Evolutionary conservation across 2,329 filamentous ascomycete genomes (phyloP), one percentile per base, ranked within the genome.

Genomic region (Colletotrichum eleusines): DNA sequence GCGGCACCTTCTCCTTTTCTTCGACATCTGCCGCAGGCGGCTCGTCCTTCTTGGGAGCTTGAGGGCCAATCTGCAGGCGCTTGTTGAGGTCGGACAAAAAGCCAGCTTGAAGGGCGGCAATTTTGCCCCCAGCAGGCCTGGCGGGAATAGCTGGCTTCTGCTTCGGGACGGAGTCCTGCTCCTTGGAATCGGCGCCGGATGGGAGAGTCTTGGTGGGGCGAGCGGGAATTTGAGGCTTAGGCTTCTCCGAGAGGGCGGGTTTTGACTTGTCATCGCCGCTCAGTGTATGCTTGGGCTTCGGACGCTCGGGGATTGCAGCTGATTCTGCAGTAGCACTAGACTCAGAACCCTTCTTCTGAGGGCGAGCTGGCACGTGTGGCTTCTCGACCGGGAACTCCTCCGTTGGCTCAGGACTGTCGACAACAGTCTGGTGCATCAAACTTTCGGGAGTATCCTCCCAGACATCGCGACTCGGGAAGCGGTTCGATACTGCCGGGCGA

Each of bases 371-470:
- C 14, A 94, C 83, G 51, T 88, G 83, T 33, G 92, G 92, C 78
- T 91, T 92, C 31, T 80, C 81, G 16, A 44, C 40, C 20, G 69
- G n/a, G 28, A 84, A 83, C 3, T 87, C 84, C 35, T 86, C 83
- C 8, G 31, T 14, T 12, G 40, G 66, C 66, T 87, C 88, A 35
- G 82, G 88, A 31, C 80, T 85, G 51, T 80, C 85, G 60, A 97
- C 90, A 0, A 92, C 95, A 0, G 95, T 92, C 76, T 94, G 90
- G 26, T 97, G 87, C 73, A 92, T 87, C 68, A 93, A 88, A 76
- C 93, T 95, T 76, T 97, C 94, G 1, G 95, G 95, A 0, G 89
- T 91, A 79, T 98, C 95, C 82, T 98, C 95, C 95, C 95, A 98
- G 51, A 98, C 90, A 81, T 98, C 95, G 65, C 90, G 90, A 78